Evolutionary conservation across 768 basidiomycete species (phyloP), one percentile per base, ranked within the genome.

Genomic region (Russula ochroleuca): DNA sequence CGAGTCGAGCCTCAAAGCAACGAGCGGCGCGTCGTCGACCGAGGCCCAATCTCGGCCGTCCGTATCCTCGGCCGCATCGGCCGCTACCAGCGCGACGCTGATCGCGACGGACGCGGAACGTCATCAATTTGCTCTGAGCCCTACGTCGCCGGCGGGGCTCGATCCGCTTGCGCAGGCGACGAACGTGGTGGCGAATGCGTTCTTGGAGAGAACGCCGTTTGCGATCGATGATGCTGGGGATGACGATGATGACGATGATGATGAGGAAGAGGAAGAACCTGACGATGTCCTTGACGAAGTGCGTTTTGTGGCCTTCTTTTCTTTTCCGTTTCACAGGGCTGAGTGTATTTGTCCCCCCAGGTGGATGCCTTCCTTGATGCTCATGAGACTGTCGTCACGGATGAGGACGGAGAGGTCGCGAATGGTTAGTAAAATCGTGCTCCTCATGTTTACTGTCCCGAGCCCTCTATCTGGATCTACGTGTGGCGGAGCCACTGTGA

Each of bases 181-280:
- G 56, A 89, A 84, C 67, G 88, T 88, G 38, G 90, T 88, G 37
- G 90, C 91, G 40, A 23, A 64, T 33, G 64, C 64, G 35, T 79
- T 93, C 51, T 88, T 95, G 88, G 91, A 96, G 72, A 80, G 96
- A 48, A 94, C 92, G 28, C 88, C 89, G 67, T 99, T 99, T 73
- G 93, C 93, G n/a, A 97, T 98, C 64, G 97, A 99, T 71, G 93
- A 94, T 74, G 92, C 87, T 4, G 88, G 86, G 57, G 91, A 92
- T 62, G 90, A 88, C 13, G 91, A 90, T 0, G 88, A 90, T 13
- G 75, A 87, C 72, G 76, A 85, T 73, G 75, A 82, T 8, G 77
- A 77, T 33, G 83, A 80, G 6, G 85, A 83, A 31, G 77, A 77
- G 15, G 84, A 80, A 55, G 85, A 83, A 51, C 86, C 87, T 61